Evolutionary conservation across 345 rosid genomes (phyloP).

Genomic region (Salix suchowensis): DNA sequence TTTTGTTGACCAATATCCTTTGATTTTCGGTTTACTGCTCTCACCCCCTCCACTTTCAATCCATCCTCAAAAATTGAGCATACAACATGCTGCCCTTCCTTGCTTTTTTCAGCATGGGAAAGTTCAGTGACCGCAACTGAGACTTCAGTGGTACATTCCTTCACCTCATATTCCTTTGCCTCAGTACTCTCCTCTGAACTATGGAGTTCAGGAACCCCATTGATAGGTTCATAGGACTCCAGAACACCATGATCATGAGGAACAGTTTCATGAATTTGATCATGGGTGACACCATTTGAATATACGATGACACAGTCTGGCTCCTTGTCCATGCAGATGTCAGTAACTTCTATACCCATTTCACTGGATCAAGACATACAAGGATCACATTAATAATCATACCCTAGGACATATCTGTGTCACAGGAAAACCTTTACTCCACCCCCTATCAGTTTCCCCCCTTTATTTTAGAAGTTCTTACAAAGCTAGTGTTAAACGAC

Average conservation of each 20-base stretch:
- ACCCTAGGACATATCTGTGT: neutral
- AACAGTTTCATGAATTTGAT: conserved; percentile 39
- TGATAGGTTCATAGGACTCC: conserved; percentile 42
- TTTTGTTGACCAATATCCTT: conserved; percentile 29
- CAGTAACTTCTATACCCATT: conserved; percentile 53
- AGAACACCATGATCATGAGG: conserved; percentile 33
- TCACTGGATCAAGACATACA: conserved; percentile 24
- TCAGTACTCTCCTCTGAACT: conserved; percentile 53
- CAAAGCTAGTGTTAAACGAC: conserved; percentile 1
- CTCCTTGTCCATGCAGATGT: conserved; percentile 81
- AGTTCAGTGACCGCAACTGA: conserved; percentile 39
- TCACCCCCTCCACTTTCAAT: conserved; percentile 24
- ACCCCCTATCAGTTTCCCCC: neutral
- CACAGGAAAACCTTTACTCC: neutral
- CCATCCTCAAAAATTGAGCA: conserved; percentile 25
- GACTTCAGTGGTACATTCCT: conserved; percentile 66
- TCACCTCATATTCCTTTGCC: conserved; percentile 66
- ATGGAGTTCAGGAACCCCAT: conserved; percentile 40
- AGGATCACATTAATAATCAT: conserved; percentile 2
- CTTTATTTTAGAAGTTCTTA: neutral
- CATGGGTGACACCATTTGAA: conserved; percentile 43
- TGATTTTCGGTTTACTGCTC: conserved; percentile 22
- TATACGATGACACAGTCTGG: conserved; percentile 52
- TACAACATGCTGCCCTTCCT: conserved; percentile 23
- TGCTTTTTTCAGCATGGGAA: conserved; percentile 21